Percentiles rank a stretch among this genome's conserved stretches.
phyloP scores from a whole-genome alignment of 352 stramenopile genomes.

The Globisporangium alternatum region DNA sequence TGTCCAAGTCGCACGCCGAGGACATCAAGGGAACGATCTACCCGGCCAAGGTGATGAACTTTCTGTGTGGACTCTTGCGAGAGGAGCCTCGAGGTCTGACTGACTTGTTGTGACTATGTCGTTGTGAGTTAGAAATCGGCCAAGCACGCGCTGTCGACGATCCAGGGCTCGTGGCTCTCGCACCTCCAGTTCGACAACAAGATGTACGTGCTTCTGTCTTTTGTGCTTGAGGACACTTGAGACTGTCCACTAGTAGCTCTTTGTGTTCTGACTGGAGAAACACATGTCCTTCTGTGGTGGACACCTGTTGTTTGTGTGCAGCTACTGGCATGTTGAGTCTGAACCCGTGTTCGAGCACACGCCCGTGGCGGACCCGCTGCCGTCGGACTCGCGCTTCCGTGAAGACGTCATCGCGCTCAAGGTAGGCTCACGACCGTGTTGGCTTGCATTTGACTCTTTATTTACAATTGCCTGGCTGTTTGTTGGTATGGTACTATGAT shows the following conservation, averaged over 20 bases:
- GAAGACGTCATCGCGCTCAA: slow-evolving; percentile 64
- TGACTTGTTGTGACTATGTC: background rate
- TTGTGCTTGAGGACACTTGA: background rate
- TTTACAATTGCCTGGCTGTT: too few species aligned
- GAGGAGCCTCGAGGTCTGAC: background rate
- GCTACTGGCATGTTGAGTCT: slow-evolving; percentile 72
- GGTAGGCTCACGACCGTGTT: slow-evolving; percentile 13
- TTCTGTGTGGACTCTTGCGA: background rate
- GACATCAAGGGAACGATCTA: slow-evolving; percentile 74
- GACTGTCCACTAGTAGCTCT: background rate
- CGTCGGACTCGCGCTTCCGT: slow-evolving; percentile 60
- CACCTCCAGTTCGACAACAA: slow-evolving; percentile 71
- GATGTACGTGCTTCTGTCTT: slow-evolving; percentile 25
- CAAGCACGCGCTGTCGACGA: slow-evolving; percentile 41
- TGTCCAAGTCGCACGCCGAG: slow-evolving; percentile 60
- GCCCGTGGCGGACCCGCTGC: slow-evolving; percentile 38
- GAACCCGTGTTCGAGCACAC: slow-evolving; percentile 58
- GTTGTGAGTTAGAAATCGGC: slow-evolving; percentile 27
- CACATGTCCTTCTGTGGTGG: background rate
- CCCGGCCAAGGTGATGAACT: slow-evolving; percentile 37
- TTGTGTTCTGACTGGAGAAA: background rate
- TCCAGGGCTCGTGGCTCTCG: slow-evolving; percentile 67
- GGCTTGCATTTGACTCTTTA: background rate
- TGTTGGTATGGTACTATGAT: too few species aligned
- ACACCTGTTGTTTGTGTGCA: slow-evolving; percentile 11